Evolutionary conservation across 768 basidiomycete species (phyloP), one percentile per base, ranked within the genome.

Genomic region (Leccinum longicurvipes): DNA sequence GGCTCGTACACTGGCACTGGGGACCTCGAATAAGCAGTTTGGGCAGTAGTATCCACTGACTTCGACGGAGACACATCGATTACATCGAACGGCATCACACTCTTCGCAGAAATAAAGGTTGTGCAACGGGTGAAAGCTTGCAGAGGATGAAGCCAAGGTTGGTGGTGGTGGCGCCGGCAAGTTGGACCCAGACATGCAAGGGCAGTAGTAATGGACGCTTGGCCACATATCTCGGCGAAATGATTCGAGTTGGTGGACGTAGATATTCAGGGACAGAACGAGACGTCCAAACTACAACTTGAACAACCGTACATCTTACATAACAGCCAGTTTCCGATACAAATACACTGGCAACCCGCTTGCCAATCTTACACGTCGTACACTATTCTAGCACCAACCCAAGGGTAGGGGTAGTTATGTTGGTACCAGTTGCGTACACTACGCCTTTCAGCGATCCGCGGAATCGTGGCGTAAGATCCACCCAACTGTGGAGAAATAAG

Each of bases 11-110:
- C 93, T 97, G 3, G 97, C 97, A 68, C 89, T 93, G 1, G 97
- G 96, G 11, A 99, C 97, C 69, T 99, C 97, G 71, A 98, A 99
- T 17, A 98, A 79, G 71, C 97, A 99, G 70, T 96, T 95, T 29
- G 97, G 97, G 69, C 97, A 99, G 72, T 93, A 98, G 71, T 98
- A 99, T 42, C 91, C 92, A 68, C 92, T 91, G 69, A 98, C 90
- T 82, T 99, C 97, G 44, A 93, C 78, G 8, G 86, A 81, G 2
- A 96, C 92, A 64, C 97, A 99, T 60, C 86, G 82, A 69, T 97
- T 91, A 68, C 97, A 99, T 54, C 94, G 79, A 44, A 99, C 82
- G 2, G 91, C 88, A 72, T 98, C 96, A 72, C 97, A 99, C 81
- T 98, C 96, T 72, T 98, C 95, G 72, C 97, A 99, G 71, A 98